A percentile compares a stretch with the other conserved stretches of the same genome.
These are phyloP conservation scores for Holtermannia corniformis DNA, from an alignment of 768 basidiomycete species.

Conservation along the genomic window DNA sequence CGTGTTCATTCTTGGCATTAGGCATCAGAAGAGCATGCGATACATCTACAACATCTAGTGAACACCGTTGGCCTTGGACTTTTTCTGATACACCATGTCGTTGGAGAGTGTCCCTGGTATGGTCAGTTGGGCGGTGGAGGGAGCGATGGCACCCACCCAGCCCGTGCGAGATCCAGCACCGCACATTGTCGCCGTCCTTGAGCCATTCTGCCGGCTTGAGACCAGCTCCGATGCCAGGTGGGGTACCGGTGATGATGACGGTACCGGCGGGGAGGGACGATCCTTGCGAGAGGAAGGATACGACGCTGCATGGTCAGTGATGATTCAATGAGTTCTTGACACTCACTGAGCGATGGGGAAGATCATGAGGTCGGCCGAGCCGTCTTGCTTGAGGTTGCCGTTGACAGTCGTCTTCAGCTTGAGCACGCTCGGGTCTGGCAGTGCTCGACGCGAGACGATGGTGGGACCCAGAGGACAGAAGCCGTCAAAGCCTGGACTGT, in stretches of 20 bases:
- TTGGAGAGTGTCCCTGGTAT: not conserved
- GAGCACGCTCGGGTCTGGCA: conserved; percentile 19
- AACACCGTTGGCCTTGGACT: no score
- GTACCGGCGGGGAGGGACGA: conserved; percentile 74
- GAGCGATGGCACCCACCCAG: conserved; percentile 21
- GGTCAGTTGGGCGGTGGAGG: no score
- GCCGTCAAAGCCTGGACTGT: conserved; percentile 32
- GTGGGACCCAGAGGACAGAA: conserved; percentile 36
- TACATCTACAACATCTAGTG: no score
- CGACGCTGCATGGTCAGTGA: conserved; percentile 3
- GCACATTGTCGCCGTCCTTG: conserved; percentile 63
- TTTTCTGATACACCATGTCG: not conserved
- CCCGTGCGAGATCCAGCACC: conserved; percentile 30
- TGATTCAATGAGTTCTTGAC: not conserved
- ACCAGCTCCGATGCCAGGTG: conserved; percentile 71
- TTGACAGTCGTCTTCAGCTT: conserved; percentile 15
- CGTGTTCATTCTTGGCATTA: no score
- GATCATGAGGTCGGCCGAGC: conserved; percentile 12
- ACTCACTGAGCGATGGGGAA: conserved; percentile 15
- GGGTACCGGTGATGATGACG: conserved; percentile 62
- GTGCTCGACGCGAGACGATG: conserved; percentile 20
- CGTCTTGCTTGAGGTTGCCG: conserved; percentile 14
- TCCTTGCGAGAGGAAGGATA: conserved; percentile 72
- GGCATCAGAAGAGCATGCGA: no score
- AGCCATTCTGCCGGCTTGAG: conserved; percentile 61